phyloP scores from a whole-genome alignment of 148 eudicot genomes.

The Persicaria tinctoria region DNA sequence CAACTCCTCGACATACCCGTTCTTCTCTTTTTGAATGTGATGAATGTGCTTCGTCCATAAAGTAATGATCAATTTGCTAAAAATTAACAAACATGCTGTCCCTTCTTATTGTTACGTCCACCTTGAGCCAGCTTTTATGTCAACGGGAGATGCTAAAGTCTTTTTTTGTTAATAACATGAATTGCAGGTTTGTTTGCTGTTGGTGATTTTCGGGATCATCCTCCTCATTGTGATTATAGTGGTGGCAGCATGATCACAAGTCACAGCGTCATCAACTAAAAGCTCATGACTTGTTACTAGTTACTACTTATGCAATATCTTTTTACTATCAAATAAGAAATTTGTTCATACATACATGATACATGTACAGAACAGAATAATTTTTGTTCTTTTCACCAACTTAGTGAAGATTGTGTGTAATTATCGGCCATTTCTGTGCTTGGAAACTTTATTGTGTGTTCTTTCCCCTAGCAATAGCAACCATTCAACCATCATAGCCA shows the following conservation, averaged over 20 bases:
- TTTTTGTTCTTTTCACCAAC: neutral
- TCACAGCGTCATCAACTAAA: neutral
- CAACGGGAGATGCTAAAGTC: neutral
- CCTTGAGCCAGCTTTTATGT: neutral
- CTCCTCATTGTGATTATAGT: constrained; percentile 32
- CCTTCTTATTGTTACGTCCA: neutral
- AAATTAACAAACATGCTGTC: too few species aligned
- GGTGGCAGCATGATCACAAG: constrained; percentile 15
- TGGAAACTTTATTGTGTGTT: neutral
- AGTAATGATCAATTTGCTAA: too few species aligned
- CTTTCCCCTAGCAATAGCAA: neutral
- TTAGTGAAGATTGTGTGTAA: neutral
- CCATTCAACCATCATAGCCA: neutral
- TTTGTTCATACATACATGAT: neutral
- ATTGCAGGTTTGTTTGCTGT: constrained; percentile 28
- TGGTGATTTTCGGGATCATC: constrained; percentile 36
- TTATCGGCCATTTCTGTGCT: neutral
- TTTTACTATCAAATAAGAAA: constrained; percentile 4
- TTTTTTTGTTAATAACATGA: neutral
- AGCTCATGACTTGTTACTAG: neutral
- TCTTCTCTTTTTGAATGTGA: too few species aligned
- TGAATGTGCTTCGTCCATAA: too few species aligned
- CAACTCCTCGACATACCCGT: too few species aligned
- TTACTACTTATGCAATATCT: neutral
- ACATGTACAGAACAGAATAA: constrained; percentile 12